These are phyloP conservation scores for Suhomyces sp. DNA, from an alignment of 805 yeast species.

Conservation along the genomic window DNA sequence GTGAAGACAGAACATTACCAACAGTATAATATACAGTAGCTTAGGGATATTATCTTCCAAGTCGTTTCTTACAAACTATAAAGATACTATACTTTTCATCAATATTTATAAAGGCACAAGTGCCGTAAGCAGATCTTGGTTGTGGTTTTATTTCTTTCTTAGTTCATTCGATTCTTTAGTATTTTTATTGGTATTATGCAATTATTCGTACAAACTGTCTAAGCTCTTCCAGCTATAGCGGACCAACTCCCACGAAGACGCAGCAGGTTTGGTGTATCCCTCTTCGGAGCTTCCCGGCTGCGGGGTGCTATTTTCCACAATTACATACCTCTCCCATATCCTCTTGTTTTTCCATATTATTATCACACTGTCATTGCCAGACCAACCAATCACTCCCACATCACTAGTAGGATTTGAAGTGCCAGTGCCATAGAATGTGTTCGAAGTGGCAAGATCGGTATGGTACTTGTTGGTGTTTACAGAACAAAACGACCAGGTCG, in stretches of 20 bases:
- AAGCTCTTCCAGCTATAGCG: conserved; percentile 71
- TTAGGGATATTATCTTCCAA: too few species aligned
- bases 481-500: conserved; percentile 87
- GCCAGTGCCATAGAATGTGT: neutral
- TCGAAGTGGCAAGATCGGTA: conserved; percentile 9
- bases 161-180: too few species aligned
- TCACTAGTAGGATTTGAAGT: conserved; percentile 14
- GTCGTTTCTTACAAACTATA: too few species aligned
- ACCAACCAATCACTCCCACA: conserved; percentile 60
- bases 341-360: conserved; percentile 72
- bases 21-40: too few species aligned
- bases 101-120: too few species aligned
- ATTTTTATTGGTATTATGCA: neutral
- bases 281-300: conserved; percentile 3
- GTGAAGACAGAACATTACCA: too few species aligned
- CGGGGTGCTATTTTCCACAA: conserved; percentile 44
- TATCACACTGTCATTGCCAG: conserved; percentile 67
- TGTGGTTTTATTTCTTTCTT: too few species aligned
- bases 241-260: conserved; percentile 51
- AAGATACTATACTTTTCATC: too few species aligned
- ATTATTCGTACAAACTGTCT: conserved; percentile 31
- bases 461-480: conserved; percentile 50
- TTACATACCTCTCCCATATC: conserved; percentile 83
- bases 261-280: conserved; percentile 2
- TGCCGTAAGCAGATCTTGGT: too few species aligned